Evolutionary conservation across 164 flowering plant genomes (phyloP).

Genomic region (Liquidambar formosana): DNA sequence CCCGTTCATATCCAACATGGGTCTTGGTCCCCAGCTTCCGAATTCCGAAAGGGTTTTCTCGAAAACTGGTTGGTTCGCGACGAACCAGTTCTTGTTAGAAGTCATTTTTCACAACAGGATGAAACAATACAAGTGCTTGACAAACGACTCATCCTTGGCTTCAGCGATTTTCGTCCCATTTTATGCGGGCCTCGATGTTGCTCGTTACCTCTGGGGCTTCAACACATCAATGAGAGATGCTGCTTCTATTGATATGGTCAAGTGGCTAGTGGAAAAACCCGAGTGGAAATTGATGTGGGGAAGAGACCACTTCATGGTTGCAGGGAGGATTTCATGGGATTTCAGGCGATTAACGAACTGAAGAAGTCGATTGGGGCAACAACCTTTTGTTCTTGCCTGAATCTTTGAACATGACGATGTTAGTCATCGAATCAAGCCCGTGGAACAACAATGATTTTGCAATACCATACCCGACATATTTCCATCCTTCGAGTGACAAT

Average conservation of each 20-base stretch:
- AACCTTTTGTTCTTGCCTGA: slow-evolving; percentile 54
- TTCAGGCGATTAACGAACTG: slow-evolving; percentile 40
- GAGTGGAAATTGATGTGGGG: slow-evolving; percentile 68
- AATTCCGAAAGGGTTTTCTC: slow-evolving; percentile 40
- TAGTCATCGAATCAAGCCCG: slow-evolving; percentile 62
- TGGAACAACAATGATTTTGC: slow-evolving; percentile 55
- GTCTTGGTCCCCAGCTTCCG: slow-evolving; percentile 52
- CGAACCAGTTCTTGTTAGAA: slow-evolving; percentile 70
- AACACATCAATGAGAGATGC: slow-evolving; percentile 38
- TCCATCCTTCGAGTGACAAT: slow-evolving; percentile 61
- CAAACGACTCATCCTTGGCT: slow-evolving; percentile 56
- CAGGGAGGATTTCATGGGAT: slow-evolving; percentile 76
- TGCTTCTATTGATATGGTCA: slow-evolving; percentile 33
- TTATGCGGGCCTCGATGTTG: slow-evolving; percentile 67
- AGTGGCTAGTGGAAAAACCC: slow-evolving; percentile 45
- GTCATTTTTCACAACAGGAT: slow-evolving; percentile 69
- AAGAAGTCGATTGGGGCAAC: slow-evolving; percentile 67
- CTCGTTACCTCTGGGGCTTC: slow-evolving; percentile 50
- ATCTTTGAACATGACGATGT: slow-evolving; percentile 50
- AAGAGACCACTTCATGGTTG: slow-evolving; percentile 68
- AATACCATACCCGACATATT: slow-evolving; percentile 78
- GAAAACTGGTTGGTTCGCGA: slow-evolving; percentile 59
- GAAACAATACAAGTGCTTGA: slow-evolving; percentile 69
- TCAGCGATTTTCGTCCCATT: slow-evolving; percentile 70
- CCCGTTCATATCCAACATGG: slow-evolving; percentile 39